Evolutionary conservation across 345 rosid genomes (phyloP).

Genomic region (Garcia nutans): DNA sequence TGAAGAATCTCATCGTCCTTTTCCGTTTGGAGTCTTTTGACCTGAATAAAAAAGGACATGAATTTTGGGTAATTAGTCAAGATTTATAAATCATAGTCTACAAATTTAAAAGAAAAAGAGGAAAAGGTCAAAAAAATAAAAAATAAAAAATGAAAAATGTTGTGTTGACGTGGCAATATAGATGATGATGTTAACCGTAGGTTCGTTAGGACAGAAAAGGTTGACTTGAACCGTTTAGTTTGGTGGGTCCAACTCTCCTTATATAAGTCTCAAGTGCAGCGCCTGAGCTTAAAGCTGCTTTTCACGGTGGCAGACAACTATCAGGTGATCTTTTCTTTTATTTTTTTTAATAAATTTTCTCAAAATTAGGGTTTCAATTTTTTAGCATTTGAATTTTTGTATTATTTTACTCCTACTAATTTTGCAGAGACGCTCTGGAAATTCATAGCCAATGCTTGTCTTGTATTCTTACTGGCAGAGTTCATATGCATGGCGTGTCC

Average conservation of each 20-base stretch:
- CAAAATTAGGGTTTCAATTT: not conserved
- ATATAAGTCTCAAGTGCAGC: too few relatives aligned
- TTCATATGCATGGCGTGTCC: constrained; percentile 71
- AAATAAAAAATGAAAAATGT: not conserved
- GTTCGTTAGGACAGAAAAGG: not conserved
- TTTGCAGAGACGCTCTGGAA: not conserved
- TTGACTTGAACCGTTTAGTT: not conserved
- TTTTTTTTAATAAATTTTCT: not conserved
- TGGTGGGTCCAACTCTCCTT: too few relatives aligned
- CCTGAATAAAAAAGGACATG: too few relatives aligned
- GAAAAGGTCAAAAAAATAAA: not conserved
- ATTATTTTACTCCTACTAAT: not conserved
- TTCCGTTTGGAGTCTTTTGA: too few relatives aligned
- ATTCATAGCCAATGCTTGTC: constrained; percentile 31
- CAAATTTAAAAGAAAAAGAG: too few relatives aligned
- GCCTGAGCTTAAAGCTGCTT: not conserved
- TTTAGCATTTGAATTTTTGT: not conserved
- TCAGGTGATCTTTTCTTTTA: not conserved
- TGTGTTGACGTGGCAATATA: not conserved
- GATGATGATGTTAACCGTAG: too few relatives aligned
- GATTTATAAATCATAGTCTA: too few relatives aligned
- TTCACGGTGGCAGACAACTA: not conserved
- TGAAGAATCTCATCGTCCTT: too few relatives aligned
- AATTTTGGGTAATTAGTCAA: too few relatives aligned
- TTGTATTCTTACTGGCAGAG: constrained; percentile 56